Conservation (phyloP, 352 stramenopile genomes). For the Phytopythium boreale region DNA sequence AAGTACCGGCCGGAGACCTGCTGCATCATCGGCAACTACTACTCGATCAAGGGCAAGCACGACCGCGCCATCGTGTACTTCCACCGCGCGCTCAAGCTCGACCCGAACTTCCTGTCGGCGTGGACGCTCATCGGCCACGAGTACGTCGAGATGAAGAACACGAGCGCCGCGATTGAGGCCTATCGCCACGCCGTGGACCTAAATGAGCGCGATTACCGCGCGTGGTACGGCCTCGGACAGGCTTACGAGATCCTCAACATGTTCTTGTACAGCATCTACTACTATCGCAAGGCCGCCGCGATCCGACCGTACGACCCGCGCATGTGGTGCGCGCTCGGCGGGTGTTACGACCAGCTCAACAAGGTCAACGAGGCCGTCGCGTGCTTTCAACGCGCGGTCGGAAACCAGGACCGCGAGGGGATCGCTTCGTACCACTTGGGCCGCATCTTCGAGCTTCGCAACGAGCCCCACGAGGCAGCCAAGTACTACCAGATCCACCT, state of each 20-base stretch:
- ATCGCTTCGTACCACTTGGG: conserved; percentile 73
- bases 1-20: conserved; percentile 98
- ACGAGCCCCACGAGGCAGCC: conserved; percentile 51
- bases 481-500: conserved; percentile 77
- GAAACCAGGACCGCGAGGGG: conserved; percentile 72
- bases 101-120: conserved; percentile 93
- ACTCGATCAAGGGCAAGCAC: conserved; percentile 91
- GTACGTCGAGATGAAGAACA: conserved; percentile 99
- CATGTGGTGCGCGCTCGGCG: conserved; percentile 97
- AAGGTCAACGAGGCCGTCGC: conserved; percentile 68
- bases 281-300: conserved; percentile 95
- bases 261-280: conserved; percentile 98
- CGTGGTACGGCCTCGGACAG: conserved; percentile 98
- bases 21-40: conserved; percentile 94
- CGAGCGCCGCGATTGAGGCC: conserved; percentile 94
- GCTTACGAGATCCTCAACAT: conserved; percentile 99
- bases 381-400: conserved; percentile 74
- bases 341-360: conserved; percentile 75
- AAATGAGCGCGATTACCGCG: conserved; percentile 93
- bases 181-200: conserved; percentile 94
- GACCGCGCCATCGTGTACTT: conserved; percentile 98
- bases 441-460: conserved; percentile 46
- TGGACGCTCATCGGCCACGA: conserved; percentile 99
- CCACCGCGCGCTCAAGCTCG: conserved; percentile 92
- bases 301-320: conserved; percentile 96